Base-by-base conservation (phyloP, 768 basidiomycete species). In the Phaffia tasmanica region DNA sequence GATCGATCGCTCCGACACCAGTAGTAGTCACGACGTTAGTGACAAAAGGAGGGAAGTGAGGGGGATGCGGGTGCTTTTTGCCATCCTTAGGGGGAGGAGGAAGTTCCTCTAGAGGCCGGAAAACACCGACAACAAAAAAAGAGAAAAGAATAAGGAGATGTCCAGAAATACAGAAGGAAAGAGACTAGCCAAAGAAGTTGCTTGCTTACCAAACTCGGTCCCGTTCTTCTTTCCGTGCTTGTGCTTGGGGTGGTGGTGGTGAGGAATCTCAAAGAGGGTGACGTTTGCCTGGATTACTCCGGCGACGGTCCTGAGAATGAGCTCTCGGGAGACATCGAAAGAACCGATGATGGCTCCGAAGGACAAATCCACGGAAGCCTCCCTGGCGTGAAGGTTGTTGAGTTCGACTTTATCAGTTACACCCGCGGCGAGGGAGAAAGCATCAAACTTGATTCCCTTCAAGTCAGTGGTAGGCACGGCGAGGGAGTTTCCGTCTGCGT, bases 41-140 rank as follows among this genome's bases (percentile, higher is more conserved):
- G 15, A 57, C 64, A 61, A n/a, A 70, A 64, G 27, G 67, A 72
- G 56, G 73, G 70, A 9, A 71, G 68, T n/a, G 71, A 70, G 47
- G 69, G 65, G 16, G 9, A 4, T 3, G 6, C 8, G 14, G 27
- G 42, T 19, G 18, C 29, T 25, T 15, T 3, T 32, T 15, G 14
- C 8, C 55, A 48, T 53, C 64, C 23, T 53, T n/a, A 35, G 7
- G n/a, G 59, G 21, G 53, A 56, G 11, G 23, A 51, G 25, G 35
- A 5, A 5, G 6, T 11, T 42, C 35, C 11, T 42, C 35, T 42
- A 42, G 35, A 42, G 35, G 11, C 35, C 35, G 35, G 35, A 42
- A 42, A 42, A 42, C 35, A 42, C 11, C 35, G 11, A n/a, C n/a
- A n/a, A n/a, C n/a, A n/a, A n/a, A n/a, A n/a, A n/a, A n/a, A n/a